Base-by-base conservation (phyloP, 139 green algal genomes). In the Volvox reticuliferus region DNA sequence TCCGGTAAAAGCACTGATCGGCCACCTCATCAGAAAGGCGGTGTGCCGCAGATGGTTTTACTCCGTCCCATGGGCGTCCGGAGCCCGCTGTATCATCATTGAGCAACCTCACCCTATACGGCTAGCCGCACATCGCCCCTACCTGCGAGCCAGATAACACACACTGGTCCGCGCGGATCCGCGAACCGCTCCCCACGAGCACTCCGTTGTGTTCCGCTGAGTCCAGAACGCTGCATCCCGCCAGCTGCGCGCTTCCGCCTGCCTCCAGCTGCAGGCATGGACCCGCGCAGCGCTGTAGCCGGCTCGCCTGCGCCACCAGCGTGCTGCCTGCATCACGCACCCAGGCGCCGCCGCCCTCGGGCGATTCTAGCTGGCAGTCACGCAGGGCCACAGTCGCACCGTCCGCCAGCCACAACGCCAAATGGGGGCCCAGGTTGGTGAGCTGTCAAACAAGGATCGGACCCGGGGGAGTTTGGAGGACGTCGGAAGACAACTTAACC, bases 201-300 rank as follows among this genome's bases (percentile, higher is more conserved):
- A 79, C 63, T 0, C 63, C 33, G 63, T 65, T 65, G 63, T 88
- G 82, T 26, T 37, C 14, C 28, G 2, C 14, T 21, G 30, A 65
- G 63, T 88, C 65, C 22, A 63, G 5, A 24, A 88, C 5, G 21
- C 33, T 79, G 33, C 82, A 79, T 18, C 20, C 33, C 65, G n/a
- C 63, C 65, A 88, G 82, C 82, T 88, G 82, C 0, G 33, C 63
- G 33, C 13, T 26, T 2, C 22, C 82, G 19, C 82, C 82, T 14
- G 65, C 82, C 82, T 88, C 82, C 63, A 88, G 63, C 82, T 55
- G 63, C 33, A 88, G 81, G 61, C 81, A 87, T 19, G 81, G 81
- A 20, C 81, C 81, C n/a, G 61, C 18, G 81, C 81, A 87, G 81
- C 55, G 81, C 61, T 77, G 61, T 55, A 87, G 61, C 22, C 26